Evolutionary conservation across 805 yeast species (phyloP), one percentile per base, ranked within the genome.

Genomic region (Teunomyces lycoperdinae): DNA sequence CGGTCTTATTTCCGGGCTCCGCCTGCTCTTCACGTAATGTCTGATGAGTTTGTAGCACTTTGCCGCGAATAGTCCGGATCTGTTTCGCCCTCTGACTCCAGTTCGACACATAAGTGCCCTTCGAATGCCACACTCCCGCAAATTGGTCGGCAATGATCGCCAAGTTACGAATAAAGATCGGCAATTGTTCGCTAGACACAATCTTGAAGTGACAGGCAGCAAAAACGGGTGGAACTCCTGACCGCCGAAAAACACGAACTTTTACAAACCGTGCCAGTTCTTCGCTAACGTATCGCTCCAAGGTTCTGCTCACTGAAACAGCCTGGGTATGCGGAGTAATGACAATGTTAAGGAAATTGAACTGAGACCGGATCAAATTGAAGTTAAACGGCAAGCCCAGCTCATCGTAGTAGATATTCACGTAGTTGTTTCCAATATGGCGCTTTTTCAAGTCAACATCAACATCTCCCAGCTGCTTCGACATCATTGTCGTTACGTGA

Each of bases 401-500:
- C 56, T 89, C 96, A 58, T 89, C 88, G 70, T 83, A 90, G 61
- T 78, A 89, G 20, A 89, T 80, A 58, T 85, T 87, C 48, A 89
- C 94, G 62, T 81, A 84, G 60, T 89, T 79, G 67, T 89, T 89
- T 6, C 97, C 97, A 52, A 89, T 85, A 61, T 89, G 97, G 47
- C 90, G 70, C 64, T 89, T 89, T 66, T 89, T 89, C 62, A 76
- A 60, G 11, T 83, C 76, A 27, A 65, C 70, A 9, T 84, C 85
- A 11, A 61, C 57, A 2, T 57, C 63, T 33, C 53, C 55, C 9
- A 16, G 6, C 29, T 10, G 38, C 43, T 75, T 71, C 2, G 91
- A 89, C 96, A 89, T 89, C 77, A 89, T 64, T 0, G 96, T 87
- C 2, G 90, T 83, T 8, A 87, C 79, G 61, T 89, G 96, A 63